Base-by-base conservation (phyloP, 345 rosid genomes). In the Eucalyptus polybractea region DNA sequence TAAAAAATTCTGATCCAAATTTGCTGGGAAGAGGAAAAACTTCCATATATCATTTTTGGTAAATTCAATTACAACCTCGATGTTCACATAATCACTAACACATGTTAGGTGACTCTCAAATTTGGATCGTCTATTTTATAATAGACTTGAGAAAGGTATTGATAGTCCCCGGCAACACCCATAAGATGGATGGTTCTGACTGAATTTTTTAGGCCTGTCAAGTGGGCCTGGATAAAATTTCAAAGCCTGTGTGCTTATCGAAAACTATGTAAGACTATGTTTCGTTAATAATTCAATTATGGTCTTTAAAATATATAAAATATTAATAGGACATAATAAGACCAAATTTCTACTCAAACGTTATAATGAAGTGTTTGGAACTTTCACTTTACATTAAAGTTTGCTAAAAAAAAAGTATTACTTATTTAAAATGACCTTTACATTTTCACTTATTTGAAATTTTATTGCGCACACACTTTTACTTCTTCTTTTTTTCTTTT, bases 141-240 rank as follows among this genome's bases (percentile, higher is more conserved):
- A 29, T 62, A 62, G 5, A 29, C 33, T 3, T 0, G 4, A 29
- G 13, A 4, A 62, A 29, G 13, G 17, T 2, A 13, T 29, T 29
- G 33, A 62, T 2, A 12, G 2, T 29, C 3, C 4, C 2, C 1
- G 1, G 4, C 2, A 2, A 12, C 15, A 1, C 33, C 3, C 69
- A 13, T 29, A 13, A 13, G 33, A 62, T 62, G 8, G 9, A 4
- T 7, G 33, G 7, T 7, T 29, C 0, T 0, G 8, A 6, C 2
- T 3, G 15, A 16, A 62, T 62, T 29, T 62, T 29, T 29, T 4
- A 13, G 31, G 1, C 8, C 2, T 62, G 16, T 13, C 2, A 4
- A 6, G 8, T 13, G 33, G 69, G 17, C 17, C 0, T 1, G 8
- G 8, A 62, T 62, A 5, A 72, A 33, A 72, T 72, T 72, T 72